Percentiles rank a stretch among this genome's conserved stretches.
Conservation (phyloP, 192 early-diverging fungal genomes). For the Physocladia obscura region DNA sequence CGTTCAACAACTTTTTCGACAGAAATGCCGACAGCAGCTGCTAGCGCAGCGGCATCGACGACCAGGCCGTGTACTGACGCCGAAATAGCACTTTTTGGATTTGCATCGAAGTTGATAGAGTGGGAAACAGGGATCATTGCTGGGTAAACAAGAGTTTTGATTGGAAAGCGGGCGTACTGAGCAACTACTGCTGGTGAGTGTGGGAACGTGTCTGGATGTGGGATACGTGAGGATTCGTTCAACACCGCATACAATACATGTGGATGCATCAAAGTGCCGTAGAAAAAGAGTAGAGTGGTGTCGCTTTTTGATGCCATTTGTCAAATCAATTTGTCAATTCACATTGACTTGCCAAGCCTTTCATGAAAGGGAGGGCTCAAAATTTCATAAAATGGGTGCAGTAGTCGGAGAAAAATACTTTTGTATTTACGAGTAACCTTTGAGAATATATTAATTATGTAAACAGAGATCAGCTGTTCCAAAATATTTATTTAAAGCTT, state of each 20-base stretch:
- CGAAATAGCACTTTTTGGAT: too few species aligned
- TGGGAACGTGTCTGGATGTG: not conserved
- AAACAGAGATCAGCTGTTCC: too few species aligned
- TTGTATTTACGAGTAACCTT: too few species aligned
- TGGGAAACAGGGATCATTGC: slow-evolving; percentile 13
- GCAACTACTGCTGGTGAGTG: not conserved
- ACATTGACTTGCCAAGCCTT: too few species aligned
- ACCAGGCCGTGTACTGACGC: slow-evolving; percentile 11
- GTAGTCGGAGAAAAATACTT: too few species aligned
- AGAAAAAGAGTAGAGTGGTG: slow-evolving; percentile 9
- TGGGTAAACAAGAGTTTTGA: slow-evolving; percentile 3
- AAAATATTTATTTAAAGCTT: too few species aligned
- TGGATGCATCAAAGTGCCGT: slow-evolving; percentile 26
- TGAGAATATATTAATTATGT: too few species aligned
- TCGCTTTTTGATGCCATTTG: not conserved
- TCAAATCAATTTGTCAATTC: too few species aligned
- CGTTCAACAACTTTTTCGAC: not conserved
- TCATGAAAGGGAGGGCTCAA: too few species aligned
- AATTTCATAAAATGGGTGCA: too few species aligned
- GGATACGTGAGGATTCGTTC: not conserved
- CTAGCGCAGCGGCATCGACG: not conserved
- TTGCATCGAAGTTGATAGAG: too few species aligned
- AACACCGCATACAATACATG: slow-evolving; percentile 12
- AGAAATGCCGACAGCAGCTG: not conserved
- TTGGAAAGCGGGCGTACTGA: not conserved